Evolutionary conservation across 2,329 filamentous ascomycete genomes (phyloP).

Genomic region (Curvularia lunata): DNA sequence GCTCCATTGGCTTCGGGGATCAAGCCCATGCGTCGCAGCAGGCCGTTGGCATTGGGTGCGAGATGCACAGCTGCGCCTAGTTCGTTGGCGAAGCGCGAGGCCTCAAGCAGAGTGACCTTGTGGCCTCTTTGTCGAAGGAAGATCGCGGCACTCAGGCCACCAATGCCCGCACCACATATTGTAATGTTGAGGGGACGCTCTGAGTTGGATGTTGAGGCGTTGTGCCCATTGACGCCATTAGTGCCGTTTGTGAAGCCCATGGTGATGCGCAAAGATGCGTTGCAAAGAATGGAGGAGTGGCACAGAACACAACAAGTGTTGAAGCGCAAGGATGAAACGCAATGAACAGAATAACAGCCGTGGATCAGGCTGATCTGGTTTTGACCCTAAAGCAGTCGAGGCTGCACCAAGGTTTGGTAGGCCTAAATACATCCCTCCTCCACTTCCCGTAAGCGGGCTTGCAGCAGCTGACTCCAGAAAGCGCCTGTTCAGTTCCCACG

Average conservation of each 20-base stretch:
- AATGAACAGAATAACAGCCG: not conserved
- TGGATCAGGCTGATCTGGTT: not conserved
- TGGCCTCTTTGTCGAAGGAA: conserved; percentile 55
- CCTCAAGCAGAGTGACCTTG: conserved; percentile 41
- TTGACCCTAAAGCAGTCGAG: not conserved
- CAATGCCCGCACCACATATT: conserved; percentile 57
- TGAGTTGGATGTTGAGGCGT: conserved; percentile 13
- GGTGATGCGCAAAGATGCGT: not conserved
- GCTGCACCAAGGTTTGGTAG: not conserved
- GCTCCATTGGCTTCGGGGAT: conserved; percentile 51
- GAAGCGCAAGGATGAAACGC: not conserved
- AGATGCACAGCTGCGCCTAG: conserved; percentile 68
- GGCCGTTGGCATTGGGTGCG: conserved; percentile 65
- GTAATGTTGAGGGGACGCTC: conserved; percentile 48
- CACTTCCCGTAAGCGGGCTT: not conserved
- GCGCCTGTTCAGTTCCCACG: no score
- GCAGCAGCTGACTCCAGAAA: not conserved
- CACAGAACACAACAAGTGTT: not conserved
- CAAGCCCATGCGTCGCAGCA: conserved; percentile 58
- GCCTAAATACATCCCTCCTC: not conserved
- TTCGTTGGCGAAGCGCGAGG: conserved; percentile 63
- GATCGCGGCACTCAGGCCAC: conserved; percentile 61
- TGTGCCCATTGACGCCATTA: conserved; percentile 3
- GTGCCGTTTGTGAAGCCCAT: conserved; percentile 28
- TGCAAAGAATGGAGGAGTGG: not conserved